Conservation (phyloP, 148 eudicot genomes). For the Nepenthes mirabilis region DNA sequence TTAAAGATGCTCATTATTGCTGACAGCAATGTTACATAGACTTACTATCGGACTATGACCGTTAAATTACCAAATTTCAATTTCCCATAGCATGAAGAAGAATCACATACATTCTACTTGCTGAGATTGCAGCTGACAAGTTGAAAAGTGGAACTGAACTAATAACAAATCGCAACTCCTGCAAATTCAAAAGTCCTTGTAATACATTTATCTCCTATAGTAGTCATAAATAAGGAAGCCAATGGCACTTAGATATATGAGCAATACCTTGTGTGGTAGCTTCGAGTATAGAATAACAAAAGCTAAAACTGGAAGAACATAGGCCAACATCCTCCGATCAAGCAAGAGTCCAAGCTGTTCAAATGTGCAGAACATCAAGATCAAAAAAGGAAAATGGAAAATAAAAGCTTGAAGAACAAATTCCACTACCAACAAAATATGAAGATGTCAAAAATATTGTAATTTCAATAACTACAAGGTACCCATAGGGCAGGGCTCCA, state of each 20-base stretch:
- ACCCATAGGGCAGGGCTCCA: no score
- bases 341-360: slow-evolving; percentile 68
- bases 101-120: slow-evolving; percentile 70
- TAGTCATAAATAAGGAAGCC: neutral
- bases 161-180: slow-evolving; percentile 92
- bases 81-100: neutral
- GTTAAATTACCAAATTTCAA: neutral
- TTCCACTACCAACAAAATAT: no score
- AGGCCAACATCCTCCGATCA: slow-evolving; percentile 66
- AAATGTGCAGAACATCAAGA: neutral
- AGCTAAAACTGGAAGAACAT: slow-evolving; percentile 59
- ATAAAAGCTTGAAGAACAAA: neutral
- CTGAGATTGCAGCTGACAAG: slow-evolving; percentile 79
- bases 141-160: slow-evolving; percentile 79
- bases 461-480: no score
- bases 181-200: slow-evolving; percentile 14
- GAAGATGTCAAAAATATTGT: no score
- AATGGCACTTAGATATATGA: neutral
- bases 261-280: slow-evolving; percentile 89
- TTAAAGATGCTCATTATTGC: no score
- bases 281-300: slow-evolving; percentile 77
- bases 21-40: no score
- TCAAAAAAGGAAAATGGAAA: slow-evolving; percentile 1
- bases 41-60: no score
- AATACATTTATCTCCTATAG: neutral